Conservation (phyloP, 2,329 filamentous ascomycete genomes). For the Samsoniella hepiali region DNA sequence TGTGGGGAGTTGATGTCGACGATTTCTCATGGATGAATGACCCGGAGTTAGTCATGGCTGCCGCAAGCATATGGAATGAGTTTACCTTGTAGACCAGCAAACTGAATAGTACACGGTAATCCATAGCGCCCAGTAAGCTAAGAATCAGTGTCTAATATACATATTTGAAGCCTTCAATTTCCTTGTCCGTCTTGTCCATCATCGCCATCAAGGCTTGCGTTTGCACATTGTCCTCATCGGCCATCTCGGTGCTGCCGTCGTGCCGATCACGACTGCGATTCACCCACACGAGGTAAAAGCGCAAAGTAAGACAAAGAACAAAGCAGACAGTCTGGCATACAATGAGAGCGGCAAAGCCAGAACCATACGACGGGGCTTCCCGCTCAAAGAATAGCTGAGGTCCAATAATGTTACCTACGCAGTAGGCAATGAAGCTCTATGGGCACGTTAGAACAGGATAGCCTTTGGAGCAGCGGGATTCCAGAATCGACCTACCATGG, state of each 20-base stretch:
- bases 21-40: conserved; percentile 13
- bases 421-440: conserved; percentile 32
- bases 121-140: too few relatives aligned
- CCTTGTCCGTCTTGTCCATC: conserved; percentile 51
- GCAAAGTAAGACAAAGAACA: conserved; percentile 39
- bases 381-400: conserved; percentile 57
- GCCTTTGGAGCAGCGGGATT: not conserved
- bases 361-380: conserved; percentile 58
- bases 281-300: conserved; percentile 47
- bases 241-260: conserved; percentile 3
- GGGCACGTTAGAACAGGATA: not conserved
- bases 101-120: too few relatives aligned
- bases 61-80: not conserved
- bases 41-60: conserved; percentile 1
- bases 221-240: not conserved
- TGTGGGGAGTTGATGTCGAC: not conserved
- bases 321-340: conserved; percentile 55
- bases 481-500: conserved; percentile 37
- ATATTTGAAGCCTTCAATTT: conserved; percentile 54
- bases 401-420: conserved; percentile 57
- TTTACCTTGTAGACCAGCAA: not conserved
- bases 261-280: conserved; percentile 50
- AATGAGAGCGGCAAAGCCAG: conserved; percentile 59
- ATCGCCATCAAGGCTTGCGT: conserved; percentile 3
- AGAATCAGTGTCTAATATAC: conserved; percentile 31